These are phyloP conservation scores for Lachnellula suecica DNA, from an alignment of 2,329 filamentous ascomycete species.

Conservation along the genomic window DNA sequence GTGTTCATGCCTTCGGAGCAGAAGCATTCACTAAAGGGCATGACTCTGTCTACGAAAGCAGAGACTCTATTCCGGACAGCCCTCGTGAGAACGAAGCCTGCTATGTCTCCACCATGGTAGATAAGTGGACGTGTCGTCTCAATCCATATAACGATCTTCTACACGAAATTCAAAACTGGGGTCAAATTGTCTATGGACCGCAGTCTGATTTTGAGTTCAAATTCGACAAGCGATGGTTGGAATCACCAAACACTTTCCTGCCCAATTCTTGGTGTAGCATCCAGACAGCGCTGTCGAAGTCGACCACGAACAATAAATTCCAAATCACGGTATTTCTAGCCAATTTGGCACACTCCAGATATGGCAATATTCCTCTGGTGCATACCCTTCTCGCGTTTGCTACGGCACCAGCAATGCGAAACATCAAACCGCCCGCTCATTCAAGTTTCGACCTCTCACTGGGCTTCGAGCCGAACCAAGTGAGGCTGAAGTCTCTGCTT, in stretches of 20 bases:
- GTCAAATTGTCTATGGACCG: conserved; percentile 5
- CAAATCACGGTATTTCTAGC: conserved; percentile 30
- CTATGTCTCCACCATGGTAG: conserved; percentile 16
- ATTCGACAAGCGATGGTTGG: conserved; percentile 21
- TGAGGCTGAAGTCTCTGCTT: neutral
- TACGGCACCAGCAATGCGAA: conserved; percentile 20
- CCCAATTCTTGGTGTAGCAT: conserved; percentile 24
- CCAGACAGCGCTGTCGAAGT: conserved; percentile 17
- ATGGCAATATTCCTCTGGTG: conserved; percentile 23
- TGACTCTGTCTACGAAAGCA: conserved; percentile 35
- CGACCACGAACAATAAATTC: conserved; percentile 21
- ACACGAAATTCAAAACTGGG: conserved; percentile 20
- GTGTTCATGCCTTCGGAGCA: conserved; percentile 37
- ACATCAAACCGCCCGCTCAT: conserved; percentile 1
- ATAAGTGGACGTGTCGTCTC: conserved; percentile 19
- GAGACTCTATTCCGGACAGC: conserved; percentile 26
- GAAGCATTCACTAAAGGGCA: conserved; percentile 32
- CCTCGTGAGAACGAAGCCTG: conserved; percentile 12
- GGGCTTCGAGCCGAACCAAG: conserved; percentile 8
- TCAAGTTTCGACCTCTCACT: conserved; percentile 5
- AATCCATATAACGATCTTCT: conserved; percentile 14
- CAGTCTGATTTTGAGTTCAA: conserved; percentile 1
- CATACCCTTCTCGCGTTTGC: conserved; percentile 35
- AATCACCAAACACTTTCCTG: conserved; percentile 14
- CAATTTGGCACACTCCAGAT: conserved; percentile 24